phyloP scores from a whole-genome alignment of 495 filamentous ascomycete genomes.

The Chaetomium tenue region DNA sequence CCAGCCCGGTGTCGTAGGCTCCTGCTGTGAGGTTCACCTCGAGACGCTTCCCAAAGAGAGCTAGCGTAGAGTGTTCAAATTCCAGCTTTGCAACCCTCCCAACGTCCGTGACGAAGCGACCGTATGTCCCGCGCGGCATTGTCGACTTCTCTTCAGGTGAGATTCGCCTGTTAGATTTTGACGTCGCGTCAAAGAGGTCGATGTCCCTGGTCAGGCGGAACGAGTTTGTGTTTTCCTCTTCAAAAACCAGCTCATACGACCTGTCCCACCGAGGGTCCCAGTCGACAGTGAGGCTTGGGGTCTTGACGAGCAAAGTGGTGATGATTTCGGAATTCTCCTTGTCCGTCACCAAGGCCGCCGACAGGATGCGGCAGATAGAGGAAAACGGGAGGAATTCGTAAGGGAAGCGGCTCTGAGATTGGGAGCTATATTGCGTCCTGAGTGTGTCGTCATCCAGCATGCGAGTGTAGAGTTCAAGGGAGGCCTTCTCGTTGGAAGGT shows the following conservation, averaged over 20 bases:
- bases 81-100: constrained; percentile 56
- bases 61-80: constrained; percentile 72
- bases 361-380: constrained; percentile 43
- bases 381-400: constrained; percentile 84
- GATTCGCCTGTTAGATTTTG: constrained; percentile 31
- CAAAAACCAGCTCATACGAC: constrained; percentile 66
- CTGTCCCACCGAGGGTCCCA: constrained; percentile 53
- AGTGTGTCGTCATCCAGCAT: constrained; percentile 58
- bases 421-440: constrained; percentile 55
- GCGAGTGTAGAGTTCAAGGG: constrained; percentile 48
- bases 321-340: constrained; percentile 52
- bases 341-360: constrained; percentile 41
- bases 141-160: constrained; percentile 44
- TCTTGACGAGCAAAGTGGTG: constrained; percentile 56
- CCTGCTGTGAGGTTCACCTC: constrained; percentile 50
- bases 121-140: constrained; percentile 63
- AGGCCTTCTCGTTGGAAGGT: constrained; percentile 32
- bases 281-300: constrained; percentile 69
- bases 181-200: constrained; percentile 49
- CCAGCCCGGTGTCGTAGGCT: constrained; percentile 36
- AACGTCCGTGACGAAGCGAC: constrained; percentile 67
- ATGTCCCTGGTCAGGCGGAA: constrained; percentile 55
- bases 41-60: constrained; percentile 72
- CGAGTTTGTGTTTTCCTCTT: constrained; percentile 78
- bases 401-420: constrained; percentile 74